Percentiles rank a stretch among this genome's conserved stretches.
phyloP scores from a whole-genome alignment of 257 asterid species.

The Solanum neorickii region DNA sequence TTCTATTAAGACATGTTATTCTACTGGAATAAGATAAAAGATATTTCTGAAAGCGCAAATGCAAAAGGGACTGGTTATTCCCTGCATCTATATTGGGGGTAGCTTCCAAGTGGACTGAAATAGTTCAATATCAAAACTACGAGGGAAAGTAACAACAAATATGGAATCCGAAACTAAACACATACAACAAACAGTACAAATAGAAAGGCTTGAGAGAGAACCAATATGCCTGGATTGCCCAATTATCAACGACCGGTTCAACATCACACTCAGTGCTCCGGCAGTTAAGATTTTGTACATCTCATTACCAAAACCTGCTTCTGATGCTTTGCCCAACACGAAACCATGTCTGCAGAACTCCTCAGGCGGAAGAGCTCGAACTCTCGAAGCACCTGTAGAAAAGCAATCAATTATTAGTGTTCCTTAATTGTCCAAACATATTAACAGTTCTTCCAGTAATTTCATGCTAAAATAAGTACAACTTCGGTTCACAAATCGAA shows the following conservation, averaged over 20 bases:
- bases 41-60: neutral
- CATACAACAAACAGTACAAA: slow-evolving; percentile 18
- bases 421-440: neutral
- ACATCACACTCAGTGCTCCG: slow-evolving; percentile 91
- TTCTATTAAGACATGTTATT: neutral
- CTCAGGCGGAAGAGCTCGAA: slow-evolving; percentile 57
- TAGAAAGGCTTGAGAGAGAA: slow-evolving; percentile 74
- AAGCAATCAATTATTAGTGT: neutral
- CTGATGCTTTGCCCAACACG: slow-evolving; percentile 90
- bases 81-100: neutral
- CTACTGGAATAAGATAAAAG: neutral
- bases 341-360: slow-evolving; percentile 88
- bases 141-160: neutral
- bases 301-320: slow-evolving; percentile 97
- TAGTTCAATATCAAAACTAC: neutral
- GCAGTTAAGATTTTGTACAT: slow-evolving; percentile 88
- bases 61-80: neutral
- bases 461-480: neutral
- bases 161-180: slow-evolving; percentile 10
- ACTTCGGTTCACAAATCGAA: neutral
- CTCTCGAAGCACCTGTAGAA: slow-evolving; percentile 58
- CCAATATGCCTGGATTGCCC: slow-evolving; percentile 99
- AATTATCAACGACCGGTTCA: slow-evolving; percentile 94
- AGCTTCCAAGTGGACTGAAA: neutral
- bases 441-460: neutral